Percentiles rank a stretch among this genome's conserved stretches.
Conservation (phyloP, 345 rosid genomes). For the Raphanus sativus region DNA sequence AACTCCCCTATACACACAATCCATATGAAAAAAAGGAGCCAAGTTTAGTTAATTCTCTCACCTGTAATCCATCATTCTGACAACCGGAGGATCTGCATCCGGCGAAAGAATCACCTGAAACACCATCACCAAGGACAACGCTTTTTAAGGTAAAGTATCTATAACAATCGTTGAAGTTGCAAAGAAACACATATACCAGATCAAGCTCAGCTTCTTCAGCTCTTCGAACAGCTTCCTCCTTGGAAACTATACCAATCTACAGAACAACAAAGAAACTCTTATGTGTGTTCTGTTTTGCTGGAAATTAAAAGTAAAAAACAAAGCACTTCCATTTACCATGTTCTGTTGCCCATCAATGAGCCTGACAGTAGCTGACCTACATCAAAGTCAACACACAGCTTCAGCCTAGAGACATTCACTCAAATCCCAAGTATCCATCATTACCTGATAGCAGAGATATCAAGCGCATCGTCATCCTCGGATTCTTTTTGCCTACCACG, state of each 20-base stretch:
- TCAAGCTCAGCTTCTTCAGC: conserved; percentile 90
- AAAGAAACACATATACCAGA: conserved; percentile 47
- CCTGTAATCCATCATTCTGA: conserved; percentile 93
- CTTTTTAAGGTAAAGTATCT: background rate
- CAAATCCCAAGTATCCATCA: conserved; percentile 6
- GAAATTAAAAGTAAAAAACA: conserved; percentile 20
- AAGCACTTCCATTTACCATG: conserved; percentile 51
- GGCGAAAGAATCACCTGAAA: conserved; percentile 84
- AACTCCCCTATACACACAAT: no score
- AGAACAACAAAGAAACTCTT: conserved; percentile 45
- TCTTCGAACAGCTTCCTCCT: conserved; percentile 66
- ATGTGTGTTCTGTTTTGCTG: background rate
- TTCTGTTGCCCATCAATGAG: conserved; percentile 75
- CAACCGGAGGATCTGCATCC: conserved; percentile 92
- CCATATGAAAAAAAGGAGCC: background rate
- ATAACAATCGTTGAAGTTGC: background rate
- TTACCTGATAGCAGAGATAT: conserved; percentile 63
- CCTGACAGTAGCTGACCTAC: conserved; percentile 78
- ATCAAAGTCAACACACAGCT: conserved; percentile 2
- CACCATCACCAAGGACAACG: background rate
- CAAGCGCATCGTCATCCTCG: conserved; percentile 67
- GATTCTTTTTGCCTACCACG: conserved; percentile 47
- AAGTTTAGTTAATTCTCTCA: conserved; percentile 11
- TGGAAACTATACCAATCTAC: conserved; percentile 72
- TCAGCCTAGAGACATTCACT: background rate